Evolutionary conservation across 805 yeast species (phyloP).

Genomic region (Ogataea minuta): DNA sequence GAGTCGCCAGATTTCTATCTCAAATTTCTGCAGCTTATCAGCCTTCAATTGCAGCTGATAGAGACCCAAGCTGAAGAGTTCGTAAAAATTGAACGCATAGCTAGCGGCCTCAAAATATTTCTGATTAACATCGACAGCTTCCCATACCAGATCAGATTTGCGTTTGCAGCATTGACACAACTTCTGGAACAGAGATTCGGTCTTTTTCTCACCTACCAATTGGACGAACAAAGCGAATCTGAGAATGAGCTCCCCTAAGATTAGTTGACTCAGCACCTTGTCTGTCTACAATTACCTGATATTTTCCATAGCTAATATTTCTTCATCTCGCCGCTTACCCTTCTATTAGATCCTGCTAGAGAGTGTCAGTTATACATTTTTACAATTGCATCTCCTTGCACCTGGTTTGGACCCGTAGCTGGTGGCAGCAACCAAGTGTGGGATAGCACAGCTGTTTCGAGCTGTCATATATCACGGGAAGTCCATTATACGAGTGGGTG

Average conservation of each 20-base stretch:
- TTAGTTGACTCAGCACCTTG: conserved; percentile 3
- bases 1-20: conserved; percentile 29
- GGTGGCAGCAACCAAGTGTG: neutral
- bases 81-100: conserved; percentile 9
- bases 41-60: conserved; percentile 36
- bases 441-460: conserved; percentile 1
- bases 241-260: conserved; percentile 7
- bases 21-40: conserved; percentile 33
- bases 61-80: conserved; percentile 34
- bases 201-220: conserved; percentile 11
- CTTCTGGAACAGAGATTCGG: conserved; percentile 14
- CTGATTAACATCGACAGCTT: conserved; percentile 13
- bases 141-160: conserved; percentile 13
- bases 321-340: too few relatives aligned
- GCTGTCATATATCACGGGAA: conserved; percentile 1
- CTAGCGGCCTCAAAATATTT: conserved; percentile 14
- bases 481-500: conserved; percentile 2
- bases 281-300: too few relatives aligned
- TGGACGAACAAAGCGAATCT: conserved; percentile 7
- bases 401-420: conserved; percentile 1
- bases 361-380: neutral
- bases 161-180: conserved; percentile 12
- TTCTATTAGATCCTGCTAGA: too few relatives aligned
- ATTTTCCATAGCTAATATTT: too few relatives aligned
- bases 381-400: neutral